Conservation (phyloP, 225 moss, liverwort and hornwort species). For the Sphagnum contortum region DNA sequence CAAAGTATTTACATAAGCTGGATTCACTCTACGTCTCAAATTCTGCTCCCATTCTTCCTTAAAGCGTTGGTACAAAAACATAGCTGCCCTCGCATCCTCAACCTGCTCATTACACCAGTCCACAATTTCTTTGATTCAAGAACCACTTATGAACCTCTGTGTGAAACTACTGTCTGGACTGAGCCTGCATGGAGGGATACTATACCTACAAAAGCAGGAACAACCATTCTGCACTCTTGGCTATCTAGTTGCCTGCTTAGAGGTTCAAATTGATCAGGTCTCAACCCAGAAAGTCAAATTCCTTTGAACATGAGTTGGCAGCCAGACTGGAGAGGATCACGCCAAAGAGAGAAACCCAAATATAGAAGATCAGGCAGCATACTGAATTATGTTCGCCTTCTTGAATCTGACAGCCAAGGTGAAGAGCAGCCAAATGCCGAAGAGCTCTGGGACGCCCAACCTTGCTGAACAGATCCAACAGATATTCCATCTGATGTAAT, state of each 20-base stretch:
- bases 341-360: background rate
- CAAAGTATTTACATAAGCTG: background rate
- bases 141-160: too few species aligned
- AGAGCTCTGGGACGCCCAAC: constrained; percentile 66
- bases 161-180: too few species aligned
- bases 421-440: constrained; percentile 57
- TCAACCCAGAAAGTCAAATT: too few species aligned
- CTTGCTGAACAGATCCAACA: constrained; percentile 19
- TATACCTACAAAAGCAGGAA: background rate
- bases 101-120: constrained; percentile 21
- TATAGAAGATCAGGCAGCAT: constrained; percentile 7
- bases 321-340: too few species aligned
- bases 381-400: constrained; percentile 79
- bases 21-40: constrained; percentile 22
- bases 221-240: too few species aligned
- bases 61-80: constrained; percentile 58
- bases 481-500: background rate
- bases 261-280: too few species aligned
- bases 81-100: constrained; percentile 88
- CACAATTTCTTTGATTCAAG: constrained; percentile 1
- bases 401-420: constrained; percentile 70
- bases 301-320: too few species aligned
- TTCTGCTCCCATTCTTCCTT: constrained; percentile 67
- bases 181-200: background rate
- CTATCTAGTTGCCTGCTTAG: too few species aligned